Evolutionary conservation across 2,329 filamentous ascomycete species (phyloP).

Genomic region (Ascochyta fabae): DNA sequence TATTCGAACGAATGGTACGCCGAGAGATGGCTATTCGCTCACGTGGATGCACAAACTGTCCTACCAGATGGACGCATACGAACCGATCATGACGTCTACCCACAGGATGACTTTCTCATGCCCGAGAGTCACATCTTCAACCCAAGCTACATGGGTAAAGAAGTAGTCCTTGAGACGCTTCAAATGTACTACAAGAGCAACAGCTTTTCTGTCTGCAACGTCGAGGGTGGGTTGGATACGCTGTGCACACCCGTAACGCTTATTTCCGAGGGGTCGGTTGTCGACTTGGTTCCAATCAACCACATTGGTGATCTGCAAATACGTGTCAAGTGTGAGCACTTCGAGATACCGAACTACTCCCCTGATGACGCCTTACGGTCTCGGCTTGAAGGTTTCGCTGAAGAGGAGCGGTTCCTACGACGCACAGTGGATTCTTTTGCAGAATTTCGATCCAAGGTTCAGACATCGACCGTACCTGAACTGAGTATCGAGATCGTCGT

Average conservation of each 20-base stretch:
- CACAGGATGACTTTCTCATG: conserved; percentile 25
- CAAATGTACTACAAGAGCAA: conserved; percentile 30
- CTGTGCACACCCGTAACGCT: conserved; percentile 7
- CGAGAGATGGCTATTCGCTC: background rate
- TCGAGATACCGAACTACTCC: background rate
- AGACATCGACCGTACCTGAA: background rate
- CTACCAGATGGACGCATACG: conserved; percentile 27
- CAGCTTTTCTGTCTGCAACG: conserved; percentile 32
- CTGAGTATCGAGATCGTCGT: conserved; percentile 29
- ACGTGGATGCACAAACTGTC: background rate
- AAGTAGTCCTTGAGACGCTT: conserved; percentile 21
- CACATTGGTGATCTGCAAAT: conserved; percentile 30
- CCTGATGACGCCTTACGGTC: too few relatives aligned
- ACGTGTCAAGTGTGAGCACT: conserved; percentile 34
- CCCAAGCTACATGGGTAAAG: conserved; percentile 24
- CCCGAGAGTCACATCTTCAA: conserved; percentile 30
- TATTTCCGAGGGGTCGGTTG: background rate
- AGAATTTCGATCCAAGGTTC: background rate
- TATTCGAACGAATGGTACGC: background rate
- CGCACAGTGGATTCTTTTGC: conserved; percentile 1
- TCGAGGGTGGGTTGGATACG: conserved; percentile 22
- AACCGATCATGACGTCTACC: conserved; percentile 28
- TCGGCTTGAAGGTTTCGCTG: background rate
- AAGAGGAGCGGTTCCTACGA: background rate
- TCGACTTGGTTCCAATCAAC: conserved; percentile 17